Evolutionary conservation across 139 green algal species (phyloP).

Genomic region (Dunaliella sp.): DNA sequence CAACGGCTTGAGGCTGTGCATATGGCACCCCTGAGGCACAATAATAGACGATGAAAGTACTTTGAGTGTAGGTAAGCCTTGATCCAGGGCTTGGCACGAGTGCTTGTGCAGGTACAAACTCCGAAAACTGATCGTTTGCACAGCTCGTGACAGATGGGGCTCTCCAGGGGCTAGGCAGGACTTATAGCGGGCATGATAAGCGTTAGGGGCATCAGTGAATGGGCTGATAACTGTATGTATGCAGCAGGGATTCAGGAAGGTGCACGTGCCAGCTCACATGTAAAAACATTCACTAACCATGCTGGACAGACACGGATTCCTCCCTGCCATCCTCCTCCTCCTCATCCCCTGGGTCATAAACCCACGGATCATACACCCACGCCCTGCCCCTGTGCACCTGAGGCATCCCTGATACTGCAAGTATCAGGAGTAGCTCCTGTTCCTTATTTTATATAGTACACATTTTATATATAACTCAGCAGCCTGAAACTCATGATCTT

Average conservation of each 20-base stretch:
- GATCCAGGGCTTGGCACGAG: background rate
- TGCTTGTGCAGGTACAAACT: too few species aligned
- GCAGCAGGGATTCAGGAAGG: background rate
- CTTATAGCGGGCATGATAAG: background rate
- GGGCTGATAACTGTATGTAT: background rate
- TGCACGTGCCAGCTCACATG: background rate
- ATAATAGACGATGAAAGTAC: too few species aligned
- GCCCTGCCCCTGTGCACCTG: background rate
- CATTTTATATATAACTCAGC: too few species aligned
- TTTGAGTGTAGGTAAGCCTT: background rate
- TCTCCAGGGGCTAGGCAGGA: background rate
- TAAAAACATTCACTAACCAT: background rate
- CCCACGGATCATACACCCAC: background rate
- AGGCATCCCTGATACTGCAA: too few species aligned
- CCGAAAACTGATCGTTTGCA: too few species aligned
- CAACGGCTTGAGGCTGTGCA: too few species aligned
- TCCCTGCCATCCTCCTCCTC: background rate
- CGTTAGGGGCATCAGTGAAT: background rate
- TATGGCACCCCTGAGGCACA: too few species aligned
- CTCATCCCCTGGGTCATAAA: background rate
- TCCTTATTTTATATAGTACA: too few species aligned
- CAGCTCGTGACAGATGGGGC: background rate
- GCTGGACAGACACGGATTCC: background rate
- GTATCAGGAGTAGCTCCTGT: too few species aligned
- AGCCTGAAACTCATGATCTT: too few species aligned